A percentile compares a stretch with the other conserved stretches of the same genome.
Conservation (phyloP, 176 grass and related monocot species). For the Panicum miliaceum region DNA sequence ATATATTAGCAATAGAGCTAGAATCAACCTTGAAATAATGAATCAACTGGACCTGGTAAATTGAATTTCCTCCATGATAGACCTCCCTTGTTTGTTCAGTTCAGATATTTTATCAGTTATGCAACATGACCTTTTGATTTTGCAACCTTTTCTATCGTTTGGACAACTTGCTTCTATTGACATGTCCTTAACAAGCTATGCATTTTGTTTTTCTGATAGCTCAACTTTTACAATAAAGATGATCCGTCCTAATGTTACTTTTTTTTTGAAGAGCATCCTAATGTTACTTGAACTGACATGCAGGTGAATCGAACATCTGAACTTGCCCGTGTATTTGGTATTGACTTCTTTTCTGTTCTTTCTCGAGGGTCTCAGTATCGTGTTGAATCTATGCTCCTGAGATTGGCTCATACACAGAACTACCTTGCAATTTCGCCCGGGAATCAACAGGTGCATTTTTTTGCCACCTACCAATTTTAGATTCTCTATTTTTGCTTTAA, state of each 20-base stretch:
- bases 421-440: slow-evolving; percentile 97
- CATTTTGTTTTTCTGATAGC: not conserved
- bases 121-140: slow-evolving; percentile 30
- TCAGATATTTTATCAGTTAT: slow-evolving; percentile 36
- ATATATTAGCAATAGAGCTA: slow-evolving; percentile 66
- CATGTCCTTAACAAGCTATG: slow-evolving; percentile 20
- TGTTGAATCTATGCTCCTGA: slow-evolving; percentile 98
- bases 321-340: slow-evolving; percentile 97
- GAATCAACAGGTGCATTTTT: slow-evolving; percentile 67
- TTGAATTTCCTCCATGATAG: slow-evolving; percentile 34
- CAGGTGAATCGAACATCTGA: slow-evolving; percentile 97
- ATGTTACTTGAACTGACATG: slow-evolving; percentile 44
- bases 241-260: slow-evolving; percentile 24
- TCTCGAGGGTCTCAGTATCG: slow-evolving; percentile 95
- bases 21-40: slow-evolving; percentile 83
- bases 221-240: slow-evolving; percentile 15
- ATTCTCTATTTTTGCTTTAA: slow-evolving; percentile 28
- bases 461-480: slow-evolving; percentile 17
- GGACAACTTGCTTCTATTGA: slow-evolving; percentile 18
- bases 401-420: slow-evolving; percentile 94
- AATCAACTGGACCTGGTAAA: slow-evolving; percentile 92
- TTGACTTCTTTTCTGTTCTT: slow-evolving; percentile 98
- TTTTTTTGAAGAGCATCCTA: not conserved
- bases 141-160: slow-evolving; percentile 19
- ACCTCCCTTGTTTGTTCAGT: slow-evolving; percentile 27